Percentiles rank a stretch among this genome's conserved stretches.
Evolutionary conservation across 73 alveolate genomes (phyloP).

Genomic region (Durusdinium trenchii): DNA sequence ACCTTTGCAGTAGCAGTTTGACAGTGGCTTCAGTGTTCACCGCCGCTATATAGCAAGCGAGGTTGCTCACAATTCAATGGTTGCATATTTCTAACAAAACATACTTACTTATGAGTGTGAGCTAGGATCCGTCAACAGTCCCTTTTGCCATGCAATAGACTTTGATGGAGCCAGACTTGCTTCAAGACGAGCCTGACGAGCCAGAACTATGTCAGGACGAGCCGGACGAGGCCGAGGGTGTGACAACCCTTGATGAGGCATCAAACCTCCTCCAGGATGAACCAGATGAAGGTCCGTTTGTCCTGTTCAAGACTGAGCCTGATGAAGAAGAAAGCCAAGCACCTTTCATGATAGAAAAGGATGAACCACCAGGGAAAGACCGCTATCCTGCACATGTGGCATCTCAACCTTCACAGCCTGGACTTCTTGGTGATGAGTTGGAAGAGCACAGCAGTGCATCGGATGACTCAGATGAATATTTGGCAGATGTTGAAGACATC

Average conservation of each 20-base stretch:
- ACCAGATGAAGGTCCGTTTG: background rate
- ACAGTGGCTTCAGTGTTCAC: too few species aligned
- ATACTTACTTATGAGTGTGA: too few species aligned
- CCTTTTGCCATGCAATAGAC: too few species aligned
- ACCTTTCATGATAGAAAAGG: background rate
- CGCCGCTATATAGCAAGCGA: too few species aligned
- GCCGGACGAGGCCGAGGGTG: too few species aligned
- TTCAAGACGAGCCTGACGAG: conserved; percentile 43
- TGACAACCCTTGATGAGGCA: background rate
- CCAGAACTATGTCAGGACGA: too few species aligned
- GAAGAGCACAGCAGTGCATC: background rate
- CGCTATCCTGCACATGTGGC: background rate
- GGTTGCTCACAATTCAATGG: too few species aligned
- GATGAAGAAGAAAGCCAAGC: background rate
- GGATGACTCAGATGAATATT: background rate
- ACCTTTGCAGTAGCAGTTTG: too few species aligned
- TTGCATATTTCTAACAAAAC: too few species aligned
- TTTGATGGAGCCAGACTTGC: too few species aligned
- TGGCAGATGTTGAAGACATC: conserved; percentile 7
- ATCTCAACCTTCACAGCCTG: background rate
- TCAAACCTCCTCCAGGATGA: background rate
- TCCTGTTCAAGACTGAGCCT: background rate
- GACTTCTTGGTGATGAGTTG: background rate
- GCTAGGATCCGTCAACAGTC: too few species aligned
- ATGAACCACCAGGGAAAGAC: background rate